Conservation (phyloP, 2,329 filamentous ascomycete genomes). For the Penicillium sp. region DNA sequence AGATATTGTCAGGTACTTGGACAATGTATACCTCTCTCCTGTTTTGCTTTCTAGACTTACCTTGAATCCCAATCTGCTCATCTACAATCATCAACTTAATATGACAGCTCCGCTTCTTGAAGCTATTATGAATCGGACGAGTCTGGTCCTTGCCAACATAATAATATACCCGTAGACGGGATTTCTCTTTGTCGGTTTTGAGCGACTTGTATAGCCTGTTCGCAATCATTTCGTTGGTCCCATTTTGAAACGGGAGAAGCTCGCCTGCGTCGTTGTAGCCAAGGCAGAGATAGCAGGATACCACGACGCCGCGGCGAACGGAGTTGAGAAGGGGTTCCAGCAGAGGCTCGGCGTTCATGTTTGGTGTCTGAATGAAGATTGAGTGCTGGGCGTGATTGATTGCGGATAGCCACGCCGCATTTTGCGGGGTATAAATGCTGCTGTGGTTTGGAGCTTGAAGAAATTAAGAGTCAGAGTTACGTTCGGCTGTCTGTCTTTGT, state of each 20-base stretch:
- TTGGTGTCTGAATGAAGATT: constrained; percentile 77
- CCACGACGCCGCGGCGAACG: constrained; percentile 63
- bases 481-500: too few relatives aligned
- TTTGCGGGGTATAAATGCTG: constrained; percentile 66
- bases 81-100: constrained; percentile 76
- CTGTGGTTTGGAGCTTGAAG: constrained; percentile 53
- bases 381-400: constrained; percentile 60
- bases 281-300: constrained; percentile 70
- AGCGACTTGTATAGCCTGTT: constrained; percentile 58
- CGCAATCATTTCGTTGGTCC: constrained; percentile 70
- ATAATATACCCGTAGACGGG: constrained; percentile 60
- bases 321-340: constrained; percentile 63
- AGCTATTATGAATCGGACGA: constrained; percentile 62
- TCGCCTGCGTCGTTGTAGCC: constrained; percentile 79
- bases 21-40: not conserved
- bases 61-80: constrained; percentile 65
- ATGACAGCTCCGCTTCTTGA: constrained; percentile 68
- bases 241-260: constrained; percentile 70
- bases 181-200: constrained; percentile 48
- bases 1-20: not conserved
- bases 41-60: constrained; percentile 10
- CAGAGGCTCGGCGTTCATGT: constrained; percentile 69
- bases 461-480: not conserved
- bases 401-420: constrained; percentile 69
- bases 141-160: constrained; percentile 74